phyloP scores from a whole-genome alignment of 805 yeast species.

The Cyberlindnera xylosilytica region DNA sequence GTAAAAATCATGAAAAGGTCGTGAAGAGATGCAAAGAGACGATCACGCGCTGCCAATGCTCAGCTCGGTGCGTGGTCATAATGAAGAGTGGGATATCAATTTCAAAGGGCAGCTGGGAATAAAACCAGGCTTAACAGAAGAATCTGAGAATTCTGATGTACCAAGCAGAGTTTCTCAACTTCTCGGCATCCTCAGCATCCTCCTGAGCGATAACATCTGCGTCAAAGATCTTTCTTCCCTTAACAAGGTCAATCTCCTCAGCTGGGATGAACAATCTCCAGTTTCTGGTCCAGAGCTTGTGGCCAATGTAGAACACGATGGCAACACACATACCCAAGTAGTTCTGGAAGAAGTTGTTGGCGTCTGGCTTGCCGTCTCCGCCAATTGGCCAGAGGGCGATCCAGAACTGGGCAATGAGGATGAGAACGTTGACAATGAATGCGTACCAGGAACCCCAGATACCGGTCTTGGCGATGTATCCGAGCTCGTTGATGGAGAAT shows the following conservation, averaged over 20 bases:
- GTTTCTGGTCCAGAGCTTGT: slow-evolving; percentile 44
- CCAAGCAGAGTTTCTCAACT: slow-evolving; percentile 20
- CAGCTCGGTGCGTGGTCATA: too few relatives aligned
- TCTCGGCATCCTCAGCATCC: slow-evolving; percentile 33
- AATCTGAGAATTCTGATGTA: slow-evolving; percentile 21
- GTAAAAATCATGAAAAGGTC: too few relatives aligned
- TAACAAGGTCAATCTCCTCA: slow-evolving; percentile 41
- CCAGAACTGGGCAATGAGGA: slow-evolving; percentile 62
- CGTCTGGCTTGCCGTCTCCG: slow-evolving; percentile 34
- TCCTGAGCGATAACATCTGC: slow-evolving; percentile 39
- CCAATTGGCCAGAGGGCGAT: slow-evolving; percentile 61
- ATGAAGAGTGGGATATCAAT: too few relatives aligned
- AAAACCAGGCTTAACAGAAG: slow-evolving; percentile 34
- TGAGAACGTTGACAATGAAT: slow-evolving; percentile 43
- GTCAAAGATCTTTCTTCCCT: slow-evolving; percentile 44
- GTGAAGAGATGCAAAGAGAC: too few relatives aligned
- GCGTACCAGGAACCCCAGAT: slow-evolving; percentile 53
- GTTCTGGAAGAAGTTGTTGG: slow-evolving; percentile 46
- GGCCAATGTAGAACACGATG: slow-evolving; percentile 43
- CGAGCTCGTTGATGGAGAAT: slow-evolving; percentile 46
- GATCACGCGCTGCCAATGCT: too few relatives aligned
- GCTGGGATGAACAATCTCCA: slow-evolving; percentile 34
- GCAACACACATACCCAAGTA: slow-evolving; percentile 49
- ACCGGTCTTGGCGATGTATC: slow-evolving; percentile 51
- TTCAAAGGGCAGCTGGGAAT: too few relatives aligned